Conservation (phyloP, 2,329 filamentous ascomycete genomes). For the Venturia nashicola region DNA sequence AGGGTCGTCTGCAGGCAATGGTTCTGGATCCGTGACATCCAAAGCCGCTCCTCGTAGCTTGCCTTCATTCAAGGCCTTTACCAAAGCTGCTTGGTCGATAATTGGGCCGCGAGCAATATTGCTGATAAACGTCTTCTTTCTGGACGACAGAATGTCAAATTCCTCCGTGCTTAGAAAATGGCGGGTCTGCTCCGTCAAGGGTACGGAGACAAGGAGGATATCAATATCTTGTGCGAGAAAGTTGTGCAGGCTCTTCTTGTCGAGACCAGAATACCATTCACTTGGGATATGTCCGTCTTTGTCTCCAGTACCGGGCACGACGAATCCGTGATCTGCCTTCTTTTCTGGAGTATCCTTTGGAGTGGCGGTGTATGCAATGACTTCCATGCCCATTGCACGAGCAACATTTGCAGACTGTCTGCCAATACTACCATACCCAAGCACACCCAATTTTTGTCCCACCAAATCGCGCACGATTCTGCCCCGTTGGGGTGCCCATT, state of each 20-base stretch:
- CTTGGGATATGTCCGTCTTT: slow-evolving; percentile 41
- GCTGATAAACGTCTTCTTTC: slow-evolving; percentile 45
- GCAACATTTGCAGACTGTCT: slow-evolving; percentile 47
- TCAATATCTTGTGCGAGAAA: slow-evolving; percentile 46
- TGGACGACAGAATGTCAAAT: slow-evolving; percentile 42
- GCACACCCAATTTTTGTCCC: slow-evolving; percentile 45
- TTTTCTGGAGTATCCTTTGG: slow-evolving; percentile 55
- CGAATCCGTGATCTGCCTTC: slow-evolving; percentile 51
- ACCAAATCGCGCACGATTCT: slow-evolving; percentile 40
- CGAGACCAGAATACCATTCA: slow-evolving; percentile 45
- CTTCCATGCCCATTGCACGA: slow-evolving; percentile 54
- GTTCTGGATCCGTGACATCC: slow-evolving; percentile 72
- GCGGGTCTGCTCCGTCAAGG: slow-evolving; percentile 41
- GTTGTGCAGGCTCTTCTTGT: slow-evolving; percentile 37
- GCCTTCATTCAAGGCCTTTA: slow-evolving; percentile 46
- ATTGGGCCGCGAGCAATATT: slow-evolving; percentile 61
- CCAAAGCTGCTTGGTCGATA: slow-evolving; percentile 48
- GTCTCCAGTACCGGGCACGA: slow-evolving; percentile 55
- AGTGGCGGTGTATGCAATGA: slow-evolving; percentile 64
- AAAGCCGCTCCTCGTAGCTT: slow-evolving; percentile 55
- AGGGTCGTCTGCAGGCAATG: slow-evolving; percentile 53
- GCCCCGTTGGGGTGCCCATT: slow-evolving; percentile 31
- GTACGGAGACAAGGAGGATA: slow-evolving; percentile 43
- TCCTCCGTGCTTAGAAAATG: slow-evolving; percentile 42
- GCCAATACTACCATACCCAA: slow-evolving; percentile 52